A percentile compares a stretch with the other conserved stretches of the same genome.
phyloP scores from a whole-genome alignment of 75 land plant species.

The Isoetes taiwanensis region DNA sequence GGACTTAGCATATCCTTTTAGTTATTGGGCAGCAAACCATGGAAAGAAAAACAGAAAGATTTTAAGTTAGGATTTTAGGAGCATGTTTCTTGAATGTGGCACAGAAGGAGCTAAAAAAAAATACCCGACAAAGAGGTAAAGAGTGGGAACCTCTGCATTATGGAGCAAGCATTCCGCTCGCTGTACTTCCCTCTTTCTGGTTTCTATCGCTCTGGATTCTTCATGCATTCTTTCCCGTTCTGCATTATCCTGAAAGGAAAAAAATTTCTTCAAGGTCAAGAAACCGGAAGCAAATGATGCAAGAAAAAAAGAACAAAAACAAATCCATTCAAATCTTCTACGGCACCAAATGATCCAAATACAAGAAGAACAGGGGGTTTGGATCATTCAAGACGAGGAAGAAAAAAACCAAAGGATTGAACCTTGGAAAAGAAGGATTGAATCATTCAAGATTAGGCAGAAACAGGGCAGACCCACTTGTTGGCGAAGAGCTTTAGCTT shows the following conservation, averaged over 20 bases:
- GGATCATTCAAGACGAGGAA: too few relatives aligned
- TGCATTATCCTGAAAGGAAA: slow-evolving; percentile 2
- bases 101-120: neutral
- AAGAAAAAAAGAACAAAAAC: neutral
- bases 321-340: neutral
- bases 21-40: too few relatives aligned
- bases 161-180: slow-evolving; percentile 14
- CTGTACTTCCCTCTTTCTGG: slow-evolving; percentile 14
- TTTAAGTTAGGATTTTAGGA: neutral
- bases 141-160: slow-evolving; percentile 10
- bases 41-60: neutral
- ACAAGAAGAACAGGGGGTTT: too few relatives aligned
- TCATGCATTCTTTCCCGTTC: slow-evolving; percentile 23
- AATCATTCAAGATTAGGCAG: too few relatives aligned
- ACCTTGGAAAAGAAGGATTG: too few relatives aligned
- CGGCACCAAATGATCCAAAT: too few relatives aligned
- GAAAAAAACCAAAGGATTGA: too few relatives aligned
- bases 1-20: too few relatives aligned
- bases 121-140: neutral
- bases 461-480: neutral
- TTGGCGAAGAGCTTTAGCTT: neutral
- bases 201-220: slow-evolving; percentile 19
- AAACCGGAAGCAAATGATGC: too few relatives aligned
- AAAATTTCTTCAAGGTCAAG: neutral
- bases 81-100: neutral